Evolutionary conservation across 495 filamentous ascomycete genomes (phyloP), one percentile per base, ranked within the genome.

Genomic region (Xanthoparmelia taractica): DNA sequence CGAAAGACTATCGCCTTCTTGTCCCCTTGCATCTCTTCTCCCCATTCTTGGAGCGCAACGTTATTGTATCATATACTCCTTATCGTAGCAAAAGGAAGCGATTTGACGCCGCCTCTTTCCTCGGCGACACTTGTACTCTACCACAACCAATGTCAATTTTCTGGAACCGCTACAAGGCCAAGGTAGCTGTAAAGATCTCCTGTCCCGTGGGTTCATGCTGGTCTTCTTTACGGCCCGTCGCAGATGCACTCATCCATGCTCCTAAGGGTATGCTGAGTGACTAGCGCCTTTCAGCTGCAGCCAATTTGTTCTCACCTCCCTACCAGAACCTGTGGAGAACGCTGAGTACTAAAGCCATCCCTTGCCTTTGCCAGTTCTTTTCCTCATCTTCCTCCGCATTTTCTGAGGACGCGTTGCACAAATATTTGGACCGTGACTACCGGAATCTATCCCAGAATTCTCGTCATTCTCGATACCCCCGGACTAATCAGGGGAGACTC

Each of bases 181-280:
- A 54, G 50, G 50, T 31, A 54, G 15, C 27, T 54, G 29, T 7
- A 54, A 54, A 33, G 29, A 52, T 52, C 48, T 25, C 25, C 25
- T 17, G 2, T 54, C 29, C 50, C 50, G 50, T 54, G 17, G 33
- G 50, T 54, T 54, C 50, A 54, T 54, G 50, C 50, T 33, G 50
- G 29, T 10, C 29, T n/a, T 54, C 50, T 7, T 54, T 54, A 54
- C 50, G 50, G 50, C 15, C 50, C 50, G 50, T 29, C 17, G 50
- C 50, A 33, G 50, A 54, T 17, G 50, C 50, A 52, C 25, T 52
- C 27, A 31, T 31, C 48, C 48, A 45, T 54, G 50, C 29, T 54
- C 33, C 50, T 8, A 54, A 17, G 12, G 11, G 4, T 18, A 52
- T 52, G 27, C 45, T 11, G 25, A 52, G 29, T 52, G n/a, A 29